Evolutionary conservation across 2,329 filamentous ascomycete species (phyloP), one percentile per base, ranked within the genome.

Genomic region (Blastomyces parvus): DNA sequence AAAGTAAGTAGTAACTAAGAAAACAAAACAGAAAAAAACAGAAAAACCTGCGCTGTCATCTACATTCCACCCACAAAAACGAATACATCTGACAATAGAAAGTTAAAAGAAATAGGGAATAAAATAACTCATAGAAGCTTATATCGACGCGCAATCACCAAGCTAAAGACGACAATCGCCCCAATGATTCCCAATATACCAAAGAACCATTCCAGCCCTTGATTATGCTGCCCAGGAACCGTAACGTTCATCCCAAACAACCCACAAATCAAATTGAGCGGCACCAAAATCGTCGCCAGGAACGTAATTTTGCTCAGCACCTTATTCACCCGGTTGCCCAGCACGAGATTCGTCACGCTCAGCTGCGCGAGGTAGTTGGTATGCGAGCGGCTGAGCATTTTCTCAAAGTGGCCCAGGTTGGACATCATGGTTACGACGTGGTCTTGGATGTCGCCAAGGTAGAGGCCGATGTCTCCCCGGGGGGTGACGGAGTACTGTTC

Each of bases 381-480:
- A 79, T 99, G 94, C 1, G 90, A 89, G 27, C 94, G 88, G 36
- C 89, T 92, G 59, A 99, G 83, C 83, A 99, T 97, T 82, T 97
- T 97, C 76, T 99, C 94, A 69, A 96, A 97, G 74, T 99, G 94
- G 0, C 86, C 86, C 70, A 99, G 78, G 76, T 96, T 99, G 69
- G 90, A 94, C 84, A 96, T 96, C 93, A 97, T 97, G 56, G 94
- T 99, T 64, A 99, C 91, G 61, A 99, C 93, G 83, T 99, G 94
- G 78, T 99, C 94, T 77, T 99, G 94, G 67, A 99, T 97, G 78
- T 99, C 94, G 71, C 91, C 91, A 44, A 99, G 84, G 73, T 99
- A 99, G 71, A 99, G 85, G 27, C 92, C 94, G 68, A 99, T 96
- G 73, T 99, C 94, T 79, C 94, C 94, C 58, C 92, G 89, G 7